A percentile compares a stretch with the other conserved stretches of the same genome.
phyloP scores from a whole-genome alignment of 106 monocot species.

The Iris macrosiphon region DNA sequence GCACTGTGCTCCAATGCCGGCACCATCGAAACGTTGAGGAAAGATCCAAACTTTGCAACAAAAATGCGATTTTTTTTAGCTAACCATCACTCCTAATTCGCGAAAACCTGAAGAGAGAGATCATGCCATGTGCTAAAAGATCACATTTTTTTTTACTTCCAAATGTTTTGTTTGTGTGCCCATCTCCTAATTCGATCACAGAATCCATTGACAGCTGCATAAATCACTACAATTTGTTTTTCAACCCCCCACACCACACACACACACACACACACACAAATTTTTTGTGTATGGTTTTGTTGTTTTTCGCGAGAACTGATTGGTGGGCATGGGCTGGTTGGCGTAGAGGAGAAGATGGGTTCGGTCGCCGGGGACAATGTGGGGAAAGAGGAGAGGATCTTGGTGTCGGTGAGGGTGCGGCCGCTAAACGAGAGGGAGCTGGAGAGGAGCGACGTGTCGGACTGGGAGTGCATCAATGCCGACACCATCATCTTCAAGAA shows the following conservation, averaged over 20 bases:
- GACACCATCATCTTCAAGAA: constrained; percentile 56
- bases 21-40: background rate
- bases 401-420: constrained; percentile 60
- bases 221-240: too few species aligned
- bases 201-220: too few species aligned
- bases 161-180: too few species aligned
- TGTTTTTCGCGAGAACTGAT: too few species aligned
- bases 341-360: constrained; percentile 14
- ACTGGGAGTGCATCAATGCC: constrained; percentile 62
- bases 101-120: background rate
- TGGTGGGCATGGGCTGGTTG: too few species aligned
- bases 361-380: constrained; percentile 15
- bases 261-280: too few species aligned
- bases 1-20: background rate
- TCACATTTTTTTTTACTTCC: too few species aligned
- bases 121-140: too few species aligned
- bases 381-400: constrained; percentile 51
- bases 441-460: constrained; percentile 32
- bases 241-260: too few species aligned
- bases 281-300: too few species aligned
- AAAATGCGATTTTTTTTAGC: constrained; percentile 2
- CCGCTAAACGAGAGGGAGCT: constrained; percentile 53
- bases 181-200: too few species aligned
- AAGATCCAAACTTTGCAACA: constrained; percentile 2
- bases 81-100: background rate